Base-by-base conservation (phyloP, 1,139 yeast species). In the Lipomyces yarrowii region DNA sequence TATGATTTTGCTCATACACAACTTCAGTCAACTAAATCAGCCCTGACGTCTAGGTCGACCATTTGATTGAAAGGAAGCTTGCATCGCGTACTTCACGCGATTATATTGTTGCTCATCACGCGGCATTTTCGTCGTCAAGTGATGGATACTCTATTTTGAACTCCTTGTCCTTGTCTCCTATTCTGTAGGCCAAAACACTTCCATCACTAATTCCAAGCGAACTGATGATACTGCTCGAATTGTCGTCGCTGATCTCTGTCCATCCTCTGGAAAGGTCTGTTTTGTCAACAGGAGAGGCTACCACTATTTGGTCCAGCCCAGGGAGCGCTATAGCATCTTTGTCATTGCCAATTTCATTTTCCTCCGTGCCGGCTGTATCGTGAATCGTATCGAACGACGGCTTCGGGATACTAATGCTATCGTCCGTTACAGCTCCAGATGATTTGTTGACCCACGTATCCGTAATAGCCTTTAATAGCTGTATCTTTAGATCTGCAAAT, bases 361-460 rank as follows among this genome's bases (percentile, higher is more conserved):
- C 13, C 13, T 61, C 39, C 8, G 51, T 5, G 10, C 32, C 60
- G 6, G 52, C 52, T 26, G 57, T 23, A 18, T 39, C 32, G 2
- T 26, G 42, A 39, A 35, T 26, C n/a, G 68, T 65, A 11, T 56
- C 69, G 61, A 67, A 67, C 21, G 69, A 67, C 30, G 69, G 66
- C 39, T 52, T 56, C n/a, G 69, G 69, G 30, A 67, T 64, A 11
- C 37, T 21, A 26, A 65, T 51, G 15, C n/a, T 51, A 13, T 33
- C 30, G 4, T 30, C 48, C 30, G 57, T 35, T 39, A 11, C 13
- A 1, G 42, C 39, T n/a, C 18, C 52, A 18, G 54, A 11, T 21
- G 56, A 23, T 26, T 21, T 4, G 21, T 33, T 37, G 35, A 59
- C 32, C 61, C 62, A 56, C 26, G 69, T 59, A 26, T 56, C 61